Evolutionary conservation across 768 basidiomycete genomes (phyloP).

Genomic region (Tulasnella sp.): DNA sequence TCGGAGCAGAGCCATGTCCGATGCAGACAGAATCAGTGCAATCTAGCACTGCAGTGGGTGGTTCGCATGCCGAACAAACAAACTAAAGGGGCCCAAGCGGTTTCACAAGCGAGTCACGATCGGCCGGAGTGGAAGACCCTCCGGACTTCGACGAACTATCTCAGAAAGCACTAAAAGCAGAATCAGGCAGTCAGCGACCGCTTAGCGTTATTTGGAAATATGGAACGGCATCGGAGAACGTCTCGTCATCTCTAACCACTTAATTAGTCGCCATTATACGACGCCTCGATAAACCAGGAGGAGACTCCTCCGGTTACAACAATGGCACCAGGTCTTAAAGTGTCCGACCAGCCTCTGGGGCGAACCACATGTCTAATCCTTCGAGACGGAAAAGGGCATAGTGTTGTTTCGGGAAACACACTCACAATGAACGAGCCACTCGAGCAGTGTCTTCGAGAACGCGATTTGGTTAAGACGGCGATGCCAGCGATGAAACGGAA

Average conservation of each 20-base stretch:
- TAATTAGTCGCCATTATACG: constrained; percentile 27
- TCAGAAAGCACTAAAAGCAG: neutral
- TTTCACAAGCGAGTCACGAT: neutral
- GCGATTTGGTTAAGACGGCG: neutral
- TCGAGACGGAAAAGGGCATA: constrained; percentile 1
- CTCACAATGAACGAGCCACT: constrained; percentile 27
- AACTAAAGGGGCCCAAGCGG: neutral
- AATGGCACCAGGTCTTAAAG: neutral
- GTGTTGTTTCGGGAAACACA: neutral
- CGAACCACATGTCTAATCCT: constrained; percentile 38
- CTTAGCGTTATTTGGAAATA: neutral
- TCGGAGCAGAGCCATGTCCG: neutral
- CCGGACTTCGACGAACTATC: neutral
- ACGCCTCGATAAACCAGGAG: constrained; percentile 25
- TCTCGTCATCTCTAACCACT: constrained; percentile 35
- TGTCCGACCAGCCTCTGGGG: constrained; percentile 35
- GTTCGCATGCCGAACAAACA: neutral
- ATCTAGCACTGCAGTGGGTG: neutral
- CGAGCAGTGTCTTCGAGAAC: neutral
- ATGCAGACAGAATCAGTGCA: neutral
- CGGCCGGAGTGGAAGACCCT: neutral
- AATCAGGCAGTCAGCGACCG: neutral
- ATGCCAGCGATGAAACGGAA: neutral
- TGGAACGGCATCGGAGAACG: constrained; percentile 4
- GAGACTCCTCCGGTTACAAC: constrained; percentile 23